A percentile compares a stretch with the other conserved stretches of the same genome.
Evolutionary conservation across 148 eudicot species (phyloP).

Genomic region (Limonium bicolor): DNA sequence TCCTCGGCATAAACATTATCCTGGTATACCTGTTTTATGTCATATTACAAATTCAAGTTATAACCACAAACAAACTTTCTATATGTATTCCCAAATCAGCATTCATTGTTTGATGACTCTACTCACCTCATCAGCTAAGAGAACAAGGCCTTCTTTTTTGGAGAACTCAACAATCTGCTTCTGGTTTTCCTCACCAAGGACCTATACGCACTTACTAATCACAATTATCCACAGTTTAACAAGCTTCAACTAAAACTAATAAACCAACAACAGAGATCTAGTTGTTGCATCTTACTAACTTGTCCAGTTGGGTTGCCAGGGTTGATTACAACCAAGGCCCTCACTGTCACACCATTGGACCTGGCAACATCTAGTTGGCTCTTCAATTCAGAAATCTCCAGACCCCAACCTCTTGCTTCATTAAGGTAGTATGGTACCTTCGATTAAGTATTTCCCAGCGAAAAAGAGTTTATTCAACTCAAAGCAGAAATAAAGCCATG

Average conservation of each 20-base stretch:
- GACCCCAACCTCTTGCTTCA: slow-evolving; percentile 90
- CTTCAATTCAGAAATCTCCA: slow-evolving; percentile 71
- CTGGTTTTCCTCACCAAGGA: slow-evolving; percentile 83
- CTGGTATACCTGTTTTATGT: slow-evolving; percentile 70
- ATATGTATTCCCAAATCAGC: no score
- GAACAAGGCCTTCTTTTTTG: slow-evolving; percentile 87
- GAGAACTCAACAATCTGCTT: slow-evolving; percentile 71
- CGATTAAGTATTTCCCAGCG: no score
- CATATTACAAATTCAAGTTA: background rate
- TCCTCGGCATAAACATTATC: slow-evolving; percentile 81
- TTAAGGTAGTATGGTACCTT: slow-evolving; percentile 94
- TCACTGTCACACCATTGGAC: slow-evolving; percentile 60
- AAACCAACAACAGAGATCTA: no score
- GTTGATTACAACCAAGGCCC: slow-evolving; percentile 93
- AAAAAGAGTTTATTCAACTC: no score
- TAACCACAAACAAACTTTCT: background rate
- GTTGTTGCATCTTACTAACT: slow-evolving; percentile 32
- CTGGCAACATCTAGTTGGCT: slow-evolving; percentile 64
- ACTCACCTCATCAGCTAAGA: slow-evolving; percentile 88
- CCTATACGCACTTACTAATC: no score
- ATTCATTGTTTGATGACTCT: background rate
- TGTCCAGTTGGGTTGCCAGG: slow-evolving; percentile 99
- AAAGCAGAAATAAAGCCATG: background rate
- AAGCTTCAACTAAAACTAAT: no score
- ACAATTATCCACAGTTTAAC: no score